Evolutionary conservation across 2,329 filamentous ascomycete species (phyloP).

Genomic region (Whalleya microplaca): DNA sequence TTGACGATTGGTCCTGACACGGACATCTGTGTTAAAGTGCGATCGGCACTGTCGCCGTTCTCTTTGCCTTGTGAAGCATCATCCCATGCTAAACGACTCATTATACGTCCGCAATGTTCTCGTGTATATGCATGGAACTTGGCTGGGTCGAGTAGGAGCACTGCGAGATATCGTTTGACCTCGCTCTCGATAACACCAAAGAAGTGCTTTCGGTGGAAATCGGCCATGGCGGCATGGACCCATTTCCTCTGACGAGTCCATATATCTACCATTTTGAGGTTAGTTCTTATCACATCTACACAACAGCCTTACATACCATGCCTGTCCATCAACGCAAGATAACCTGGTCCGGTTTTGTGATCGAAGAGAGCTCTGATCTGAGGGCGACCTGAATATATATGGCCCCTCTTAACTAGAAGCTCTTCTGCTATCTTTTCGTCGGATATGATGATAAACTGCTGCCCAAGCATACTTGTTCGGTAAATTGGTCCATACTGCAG

Average conservation of each 20-base stretch:
- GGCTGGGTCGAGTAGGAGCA: slow-evolving; percentile 50
- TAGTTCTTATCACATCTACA: background rate
- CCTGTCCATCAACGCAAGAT: slow-evolving; percentile 55
- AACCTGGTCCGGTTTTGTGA: slow-evolving; percentile 52
- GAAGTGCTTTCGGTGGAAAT: slow-evolving; percentile 45
- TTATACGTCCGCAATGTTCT: slow-evolving; percentile 54
- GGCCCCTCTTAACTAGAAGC: slow-evolving; percentile 52
- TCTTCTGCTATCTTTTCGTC: slow-evolving; percentile 53
- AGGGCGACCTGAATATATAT: slow-evolving; percentile 54
- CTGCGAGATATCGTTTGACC: slow-evolving; percentile 49
- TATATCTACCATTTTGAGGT: slow-evolving; percentile 39
- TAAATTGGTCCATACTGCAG: slow-evolving; percentile 34
- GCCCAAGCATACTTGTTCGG: slow-evolving; percentile 38
- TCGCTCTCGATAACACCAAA: slow-evolving; percentile 54
- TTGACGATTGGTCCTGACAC: slow-evolving; percentile 56
- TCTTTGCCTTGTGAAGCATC: slow-evolving; percentile 49
- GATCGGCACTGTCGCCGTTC: slow-evolving; percentile 51
- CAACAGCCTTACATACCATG: slow-evolving; percentile 40
- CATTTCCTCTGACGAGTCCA: slow-evolving; percentile 56
- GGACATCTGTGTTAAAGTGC: slow-evolving; percentile 54
- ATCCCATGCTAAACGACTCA: slow-evolving; percentile 54
- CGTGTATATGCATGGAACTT: slow-evolving; percentile 50
- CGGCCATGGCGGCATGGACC: slow-evolving; percentile 54
- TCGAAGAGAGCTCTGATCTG: slow-evolving; percentile 53
- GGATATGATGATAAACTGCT: slow-evolving; percentile 46